A percentile compares a stretch with the other conserved stretches of the same genome.
Conservation (phyloP, 2,329 filamentous ascomycete genomes). For the Mycosphaerella arachidis region DNA sequence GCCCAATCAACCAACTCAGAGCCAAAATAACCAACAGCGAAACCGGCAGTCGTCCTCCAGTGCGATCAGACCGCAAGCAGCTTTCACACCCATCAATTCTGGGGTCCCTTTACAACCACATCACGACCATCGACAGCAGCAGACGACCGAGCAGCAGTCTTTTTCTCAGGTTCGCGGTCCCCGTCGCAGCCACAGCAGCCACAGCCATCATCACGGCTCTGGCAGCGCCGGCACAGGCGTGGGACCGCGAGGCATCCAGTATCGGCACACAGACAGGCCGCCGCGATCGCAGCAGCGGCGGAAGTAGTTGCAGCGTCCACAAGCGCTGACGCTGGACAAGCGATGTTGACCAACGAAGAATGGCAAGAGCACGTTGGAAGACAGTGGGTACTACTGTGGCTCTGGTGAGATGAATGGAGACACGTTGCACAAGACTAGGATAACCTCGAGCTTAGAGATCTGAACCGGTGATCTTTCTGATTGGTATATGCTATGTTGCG, state of each 20-base stretch:
- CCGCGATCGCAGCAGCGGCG: constrained; percentile 19
- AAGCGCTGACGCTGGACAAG: not conserved
- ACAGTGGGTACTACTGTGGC: constrained; percentile 18
- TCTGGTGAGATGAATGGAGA: constrained; percentile 12
- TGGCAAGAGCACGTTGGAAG: constrained; percentile 18
- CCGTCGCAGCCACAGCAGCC: constrained; percentile 17
- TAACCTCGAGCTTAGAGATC: not conserved
- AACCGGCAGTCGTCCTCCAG: constrained; percentile 8
- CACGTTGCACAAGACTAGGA: not conserved
- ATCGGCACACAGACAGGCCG: constrained; percentile 11
- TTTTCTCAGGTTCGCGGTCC: constrained; percentile 27
- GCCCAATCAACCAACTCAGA: constrained; percentile 13
- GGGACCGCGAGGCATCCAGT: constrained; percentile 21
- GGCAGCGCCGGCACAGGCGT: constrained; percentile 12
- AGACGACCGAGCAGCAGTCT: constrained; percentile 14
- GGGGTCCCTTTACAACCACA: constrained; percentile 12
- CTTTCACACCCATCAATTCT: constrained; percentile 24
- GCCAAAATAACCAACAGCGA: constrained; percentile 7
- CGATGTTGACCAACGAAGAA: not conserved
- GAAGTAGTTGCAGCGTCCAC: constrained; percentile 8
- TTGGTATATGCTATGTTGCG: not conserved
- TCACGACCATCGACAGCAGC: constrained; percentile 13
- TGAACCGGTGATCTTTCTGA: not conserved
- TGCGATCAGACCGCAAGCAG: constrained; percentile 9
- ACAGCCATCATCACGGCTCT: constrained; percentile 8